Base-by-base conservation (phyloP, 805 yeast genomes). In the Naumovozyma castellii region DNA sequence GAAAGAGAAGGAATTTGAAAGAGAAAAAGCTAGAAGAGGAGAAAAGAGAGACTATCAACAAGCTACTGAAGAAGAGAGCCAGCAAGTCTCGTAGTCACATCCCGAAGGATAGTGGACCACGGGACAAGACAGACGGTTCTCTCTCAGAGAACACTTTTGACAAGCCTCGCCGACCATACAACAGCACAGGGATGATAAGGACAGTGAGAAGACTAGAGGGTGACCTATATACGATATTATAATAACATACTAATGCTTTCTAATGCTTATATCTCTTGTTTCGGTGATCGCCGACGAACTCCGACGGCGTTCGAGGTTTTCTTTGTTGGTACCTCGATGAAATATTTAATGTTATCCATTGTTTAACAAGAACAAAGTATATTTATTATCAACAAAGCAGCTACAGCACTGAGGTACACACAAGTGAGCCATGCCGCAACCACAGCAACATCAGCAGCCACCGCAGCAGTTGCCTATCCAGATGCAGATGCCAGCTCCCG, bases 1-100 rank as follows among this genome's bases (percentile, higher is more conserved):
- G 97, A 51, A 77, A 87, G 59, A 71, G 98, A 48, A 84, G 83
- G 59, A 88, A 90, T 56, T 72, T 86, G 51, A 78, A 80, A 49
- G 87, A 80, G 52, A 80, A 81, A 63, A 77, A 81, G 47, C 64
- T 85, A 32, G 97, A 88, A 54, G 96, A 85, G 59, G 97, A 92
- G 61, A 92, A 92, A 57, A 75, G 80, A 54, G 97, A 90, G 47
- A 88, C 97, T 0, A 70, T 90, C 47, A 90, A 90, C 59, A 85
- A 84, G 58, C 66, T 90, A 47, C 67, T 90, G 47, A 80, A 84
- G 61, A 78, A 88, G 59, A 72, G 95, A 46, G 95, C 96, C 0
- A 77, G 76, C 36, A 82, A 82, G 56, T 74, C 77, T 1, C 67
- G 82, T 47, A 73, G 53, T 31, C 47, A 48, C 33, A 33, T 47